Evolutionary conservation across 352 stramenopile species (phyloP).

Genomic region (Phytophthora gonapodyides): DNA sequence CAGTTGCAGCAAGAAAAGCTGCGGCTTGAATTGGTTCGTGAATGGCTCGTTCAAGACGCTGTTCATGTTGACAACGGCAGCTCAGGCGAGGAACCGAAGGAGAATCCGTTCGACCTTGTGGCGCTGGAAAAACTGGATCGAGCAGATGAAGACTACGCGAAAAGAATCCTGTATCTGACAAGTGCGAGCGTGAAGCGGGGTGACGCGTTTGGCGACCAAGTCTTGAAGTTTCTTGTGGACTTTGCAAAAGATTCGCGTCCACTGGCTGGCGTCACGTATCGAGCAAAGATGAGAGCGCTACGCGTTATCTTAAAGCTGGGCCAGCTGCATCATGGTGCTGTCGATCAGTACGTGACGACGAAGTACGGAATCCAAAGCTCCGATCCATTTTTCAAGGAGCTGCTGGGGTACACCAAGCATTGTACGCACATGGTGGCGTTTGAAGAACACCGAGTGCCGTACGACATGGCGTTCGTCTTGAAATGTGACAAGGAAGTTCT

Average conservation of each 20-base stretch:
- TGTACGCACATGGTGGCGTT: constrained; percentile 52
- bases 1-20: constrained; percentile 32
- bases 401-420: constrained; percentile 39
- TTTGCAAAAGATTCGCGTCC: constrained; percentile 52
- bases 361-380: constrained; percentile 26
- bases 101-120: constrained; percentile 43
- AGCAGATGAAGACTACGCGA: constrained; percentile 42
- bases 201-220: constrained; percentile 26
- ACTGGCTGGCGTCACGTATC: constrained; percentile 56
- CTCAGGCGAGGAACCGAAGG: constrained; percentile 18
- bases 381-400: constrained; percentile 38
- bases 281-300: constrained; percentile 56
- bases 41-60: constrained; percentile 59
- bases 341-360: constrained; percentile 26
- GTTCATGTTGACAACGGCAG: constrained; percentile 19
- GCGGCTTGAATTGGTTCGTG: constrained; percentile 45
- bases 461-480: constrained; percentile 47
- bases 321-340: constrained; percentile 28
- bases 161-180: constrained; percentile 41
- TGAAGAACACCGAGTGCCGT: constrained; percentile 59
- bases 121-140: constrained; percentile 33
- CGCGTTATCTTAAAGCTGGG: constrained; percentile 40
- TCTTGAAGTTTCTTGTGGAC: constrained; percentile 42
- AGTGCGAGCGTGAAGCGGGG: constrained; percentile 22
- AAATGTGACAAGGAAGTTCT: constrained; percentile 53